phyloP scores from a whole-genome alignment of 2,329 filamentous ascomycete genomes.

The Sclerotinia trifoliorum region DNA sequence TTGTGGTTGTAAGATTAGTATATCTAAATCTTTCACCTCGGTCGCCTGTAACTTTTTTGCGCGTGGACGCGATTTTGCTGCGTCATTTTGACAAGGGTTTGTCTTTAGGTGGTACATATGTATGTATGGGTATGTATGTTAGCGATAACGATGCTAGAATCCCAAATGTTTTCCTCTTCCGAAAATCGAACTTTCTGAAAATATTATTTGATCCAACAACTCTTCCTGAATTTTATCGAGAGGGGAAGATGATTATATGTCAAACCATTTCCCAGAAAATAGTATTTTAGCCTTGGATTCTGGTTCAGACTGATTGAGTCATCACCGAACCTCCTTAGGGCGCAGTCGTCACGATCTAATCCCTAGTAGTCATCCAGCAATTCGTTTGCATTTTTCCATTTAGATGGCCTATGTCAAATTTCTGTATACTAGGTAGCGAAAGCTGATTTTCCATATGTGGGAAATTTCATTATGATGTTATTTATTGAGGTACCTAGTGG shows the following conservation, averaged over 20 bases:
- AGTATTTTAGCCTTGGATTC: too few relatives aligned
- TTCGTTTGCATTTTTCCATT: neutral
- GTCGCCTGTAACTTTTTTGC: neutral
- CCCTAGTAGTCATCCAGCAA: too few relatives aligned
- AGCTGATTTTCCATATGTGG: neutral
- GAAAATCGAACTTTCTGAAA: neutral
- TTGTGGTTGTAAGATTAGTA: neutral
- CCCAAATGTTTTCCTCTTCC: neutral
- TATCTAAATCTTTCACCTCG: neutral
- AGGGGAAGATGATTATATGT: too few relatives aligned
- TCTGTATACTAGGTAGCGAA: too few relatives aligned
- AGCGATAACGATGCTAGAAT: neutral
- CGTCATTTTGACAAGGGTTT: conserved; percentile 10
- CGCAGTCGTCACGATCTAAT: neutral
- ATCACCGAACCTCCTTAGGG: conserved; percentile 8
- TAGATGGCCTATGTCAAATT: neutral
- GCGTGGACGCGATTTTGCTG: conserved; percentile 6
- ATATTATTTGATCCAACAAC: neutral
- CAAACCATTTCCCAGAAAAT: too few relatives aligned
- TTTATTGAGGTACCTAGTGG: conserved; percentile 9
- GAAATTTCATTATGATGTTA: too few relatives aligned
- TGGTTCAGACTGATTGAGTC: neutral
- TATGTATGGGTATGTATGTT: too few relatives aligned
- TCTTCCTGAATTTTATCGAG: too few relatives aligned
- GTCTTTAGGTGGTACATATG: too few relatives aligned